Conservation (phyloP, 2,329 filamentous ascomycete species). For the Cyphellophora attinorum region DNA sequence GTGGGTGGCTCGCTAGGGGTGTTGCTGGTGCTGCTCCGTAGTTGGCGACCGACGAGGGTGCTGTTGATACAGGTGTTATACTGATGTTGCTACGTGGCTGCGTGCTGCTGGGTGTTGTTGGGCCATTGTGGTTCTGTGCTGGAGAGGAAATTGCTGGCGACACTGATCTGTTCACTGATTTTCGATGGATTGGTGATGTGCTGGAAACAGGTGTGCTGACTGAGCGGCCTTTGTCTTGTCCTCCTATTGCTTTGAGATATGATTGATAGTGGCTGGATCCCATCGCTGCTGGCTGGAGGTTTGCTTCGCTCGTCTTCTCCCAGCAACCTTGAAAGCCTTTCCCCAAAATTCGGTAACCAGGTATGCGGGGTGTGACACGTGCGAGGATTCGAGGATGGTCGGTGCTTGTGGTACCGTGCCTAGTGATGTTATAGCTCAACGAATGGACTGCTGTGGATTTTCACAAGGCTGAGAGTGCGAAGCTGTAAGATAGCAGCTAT, state of each 20-base stretch:
- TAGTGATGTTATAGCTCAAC: too few relatives aligned
- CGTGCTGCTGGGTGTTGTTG: slow-evolving; percentile 2
- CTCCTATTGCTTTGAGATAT: slow-evolving; percentile 1
- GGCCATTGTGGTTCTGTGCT: slow-evolving; percentile 6
- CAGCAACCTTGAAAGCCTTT: too few relatives aligned
- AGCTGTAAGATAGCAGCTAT: too few relatives aligned
- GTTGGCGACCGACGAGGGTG: neutral
- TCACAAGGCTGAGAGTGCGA: too few relatives aligned
- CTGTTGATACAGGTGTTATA: slow-evolving; percentile 8
- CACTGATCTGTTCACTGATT: slow-evolving; percentile 5
- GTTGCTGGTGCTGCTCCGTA: neutral
- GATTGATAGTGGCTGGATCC: slow-evolving; percentile 1
- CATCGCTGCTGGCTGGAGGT: neutral
- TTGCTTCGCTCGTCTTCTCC: neutral
- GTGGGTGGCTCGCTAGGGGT: slow-evolving; percentile 1
- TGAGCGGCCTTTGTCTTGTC: slow-evolving; percentile 1
- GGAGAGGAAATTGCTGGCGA: slow-evolving; percentile 6
- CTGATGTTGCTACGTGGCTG: slow-evolving; percentile 2
- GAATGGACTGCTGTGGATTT: too few relatives aligned
- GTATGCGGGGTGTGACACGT: too few relatives aligned
- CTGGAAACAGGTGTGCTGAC: neutral
- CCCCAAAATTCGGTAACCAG: too few relatives aligned
- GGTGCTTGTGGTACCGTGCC: too few relatives aligned
- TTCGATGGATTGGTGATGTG: slow-evolving; percentile 8
- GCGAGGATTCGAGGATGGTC: too few relatives aligned